Evolutionary conservation across 345 rosid genomes (phyloP), one percentile per base, ranked within the genome.

Genomic region (Camelina neglecta): DNA sequence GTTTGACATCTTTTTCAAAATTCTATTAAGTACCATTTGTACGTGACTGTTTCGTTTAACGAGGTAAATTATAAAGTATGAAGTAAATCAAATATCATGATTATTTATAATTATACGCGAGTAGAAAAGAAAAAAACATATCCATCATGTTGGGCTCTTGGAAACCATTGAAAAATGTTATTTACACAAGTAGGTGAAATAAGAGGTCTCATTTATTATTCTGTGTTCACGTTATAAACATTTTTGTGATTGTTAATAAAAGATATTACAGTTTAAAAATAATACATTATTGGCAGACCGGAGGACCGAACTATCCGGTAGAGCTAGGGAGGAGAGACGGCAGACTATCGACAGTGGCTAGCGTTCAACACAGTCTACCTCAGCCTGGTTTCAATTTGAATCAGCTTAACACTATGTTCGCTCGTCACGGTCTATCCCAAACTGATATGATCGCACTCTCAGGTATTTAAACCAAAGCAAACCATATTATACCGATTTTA

Each of bases 391-490:
- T 85, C 65, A 88, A 78, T 6, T 62, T 93, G 42, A 72, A 86
- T 71, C 89, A 91, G 69, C 92, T 93, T 36, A 91, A 85, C 56
- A 12, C 83, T n/a, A 68, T 89, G 86, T 93, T 93, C 60, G 70
- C 81, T 47, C 41, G 69, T 3, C 84, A 83, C 64, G 91, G 89
- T 35, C 91, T 93, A 53, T 16, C 69, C 39, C 98, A 91, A 62
- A 86, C 92, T 3, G 98, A 93, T 24, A 84, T 93, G 96, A 80
- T 93, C 11, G 98, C 98, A 0, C 80, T 93, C 11, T 93, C 98
- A 66, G 98, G 97, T 92, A 63, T 7, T 5, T 31, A 9, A 72
- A 69, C 58, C 11, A 3, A 6, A 23, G 16, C 23, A 26, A 65
- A 38, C 33, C 41, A 3, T 0, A 7, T 1, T 0, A 55, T 15